Percentiles rank a stretch among this genome's conserved stretches.
Evolutionary conservation across 2,329 filamentous ascomycete genomes (phyloP).

Genomic region (Aureobasidium mangrovei): DNA sequence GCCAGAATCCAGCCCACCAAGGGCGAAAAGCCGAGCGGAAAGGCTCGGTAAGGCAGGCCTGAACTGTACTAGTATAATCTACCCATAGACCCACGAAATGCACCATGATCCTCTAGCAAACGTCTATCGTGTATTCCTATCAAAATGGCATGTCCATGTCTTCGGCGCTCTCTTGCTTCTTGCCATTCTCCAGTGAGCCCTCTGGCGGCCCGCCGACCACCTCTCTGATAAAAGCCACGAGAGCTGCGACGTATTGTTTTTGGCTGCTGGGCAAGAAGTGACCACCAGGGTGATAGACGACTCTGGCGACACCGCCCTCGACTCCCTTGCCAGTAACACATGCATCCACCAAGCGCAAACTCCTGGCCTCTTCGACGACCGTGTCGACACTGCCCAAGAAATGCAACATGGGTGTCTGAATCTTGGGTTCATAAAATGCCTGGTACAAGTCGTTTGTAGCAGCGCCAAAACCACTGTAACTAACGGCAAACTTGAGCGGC

Average conservation of each 20-base stretch:
- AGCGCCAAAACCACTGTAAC: slow-evolving; percentile 70
- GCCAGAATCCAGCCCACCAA: slow-evolving; percentile 72
- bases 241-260: slow-evolving; percentile 68
- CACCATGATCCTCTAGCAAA: slow-evolving; percentile 9
- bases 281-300: slow-evolving; percentile 73
- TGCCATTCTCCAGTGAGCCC: slow-evolving; percentile 24
- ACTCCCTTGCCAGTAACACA: slow-evolving; percentile 44
- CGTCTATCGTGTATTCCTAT: background rate
- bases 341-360: slow-evolving; percentile 56
- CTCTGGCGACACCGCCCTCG: slow-evolving; percentile 30
- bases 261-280: slow-evolving; percentile 76
- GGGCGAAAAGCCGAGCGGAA: slow-evolving; percentile 34
- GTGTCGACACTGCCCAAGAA: slow-evolving; percentile 77
- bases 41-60: slow-evolving; percentile 23
- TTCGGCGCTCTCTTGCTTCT: slow-evolving; percentile 49
- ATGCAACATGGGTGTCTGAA: slow-evolving; percentile 71
- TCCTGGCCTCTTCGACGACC: slow-evolving; percentile 73
- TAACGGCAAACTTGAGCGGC: slow-evolving; percentile 60
- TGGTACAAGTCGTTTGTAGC: slow-evolving; percentile 49
- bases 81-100: slow-evolving; percentile 11
- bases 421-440: slow-evolving; percentile 65
- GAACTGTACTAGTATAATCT: slow-evolving; percentile 10
- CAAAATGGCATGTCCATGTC: slow-evolving; percentile 63
- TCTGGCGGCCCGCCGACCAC: slow-evolving; percentile 34
- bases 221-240: slow-evolving; percentile 62